Conservation (phyloP, 371 early-diverging fungal species). For the Mucor racemosus region DNA sequence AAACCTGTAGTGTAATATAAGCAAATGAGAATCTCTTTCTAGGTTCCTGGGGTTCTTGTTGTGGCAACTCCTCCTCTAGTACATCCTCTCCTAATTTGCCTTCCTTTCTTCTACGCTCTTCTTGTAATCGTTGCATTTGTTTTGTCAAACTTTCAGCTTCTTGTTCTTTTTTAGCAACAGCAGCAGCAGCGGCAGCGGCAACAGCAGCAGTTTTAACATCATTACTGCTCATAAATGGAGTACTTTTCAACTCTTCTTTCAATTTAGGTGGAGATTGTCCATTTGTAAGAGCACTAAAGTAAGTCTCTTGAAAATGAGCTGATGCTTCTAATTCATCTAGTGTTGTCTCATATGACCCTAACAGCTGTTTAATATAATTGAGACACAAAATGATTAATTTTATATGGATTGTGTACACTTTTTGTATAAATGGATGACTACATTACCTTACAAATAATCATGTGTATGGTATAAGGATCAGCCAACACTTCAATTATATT, state of each 20-base stretch:
- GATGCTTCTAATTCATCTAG: slow-evolving; percentile 42
- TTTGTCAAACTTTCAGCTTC: slow-evolving; percentile 32
- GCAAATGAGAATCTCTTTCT: slow-evolving; percentile 46
- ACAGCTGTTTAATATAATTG: not conserved
- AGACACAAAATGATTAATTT: not conserved
- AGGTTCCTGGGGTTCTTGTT: slow-evolving; percentile 19
- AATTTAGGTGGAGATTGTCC: slow-evolving; percentile 10
- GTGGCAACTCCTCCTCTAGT: slow-evolving; percentile 17
- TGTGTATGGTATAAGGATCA: slow-evolving; percentile 64
- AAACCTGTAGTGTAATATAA: slow-evolving; percentile 50
- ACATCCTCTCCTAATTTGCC: slow-evolving; percentile 19
- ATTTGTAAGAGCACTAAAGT: slow-evolving; percentile 33
- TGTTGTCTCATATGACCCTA: slow-evolving; percentile 27
- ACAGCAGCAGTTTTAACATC: slow-evolving; percentile 5
- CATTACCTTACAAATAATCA: slow-evolving; percentile 61
- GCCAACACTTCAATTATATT: slow-evolving; percentile 54
- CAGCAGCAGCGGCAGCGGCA: not conserved
- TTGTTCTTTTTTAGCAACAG: slow-evolving; percentile 6
- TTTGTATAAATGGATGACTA: not conserved
- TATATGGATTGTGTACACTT: not conserved
- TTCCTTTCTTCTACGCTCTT: slow-evolving; percentile 31
- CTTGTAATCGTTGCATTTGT: slow-evolving; percentile 48
- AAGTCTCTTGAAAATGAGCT: slow-evolving; percentile 35
- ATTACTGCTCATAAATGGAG: slow-evolving; percentile 13
- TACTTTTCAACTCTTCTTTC: not conserved